phyloP scores from a whole-genome alignment of 768 basidiomycete genomes.

The Obba rivulosa region DNA sequence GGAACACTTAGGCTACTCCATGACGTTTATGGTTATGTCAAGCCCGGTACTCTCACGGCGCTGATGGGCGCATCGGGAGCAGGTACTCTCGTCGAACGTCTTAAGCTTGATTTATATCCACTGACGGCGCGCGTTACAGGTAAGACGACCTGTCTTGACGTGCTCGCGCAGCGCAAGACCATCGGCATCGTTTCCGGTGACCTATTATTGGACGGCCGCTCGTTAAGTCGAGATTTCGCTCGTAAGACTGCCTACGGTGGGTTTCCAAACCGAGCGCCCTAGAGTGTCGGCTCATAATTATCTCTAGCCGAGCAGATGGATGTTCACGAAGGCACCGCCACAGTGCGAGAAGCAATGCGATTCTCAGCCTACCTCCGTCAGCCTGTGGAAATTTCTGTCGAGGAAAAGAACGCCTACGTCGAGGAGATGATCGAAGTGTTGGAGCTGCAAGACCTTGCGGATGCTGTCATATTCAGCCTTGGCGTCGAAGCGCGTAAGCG shows the following conservation, averaged over 20 bases:
- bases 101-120: neutral
- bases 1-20: slow-evolving; percentile 62
- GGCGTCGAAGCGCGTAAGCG: slow-evolving; percentile 74
- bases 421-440: slow-evolving; percentile 81
- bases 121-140: slow-evolving; percentile 31
- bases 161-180: slow-evolving; percentile 66
- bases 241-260: slow-evolving; percentile 76
- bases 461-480: slow-evolving; percentile 72
- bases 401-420: slow-evolving; percentile 75
- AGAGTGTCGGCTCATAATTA: slow-evolving; percentile 19
- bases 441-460: slow-evolving; percentile 78
- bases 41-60: slow-evolving; percentile 84
- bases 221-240: slow-evolving; percentile 49
- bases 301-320: slow-evolving; percentile 74
- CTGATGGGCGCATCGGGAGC: slow-evolving; percentile 86
- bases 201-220: slow-evolving; percentile 59
- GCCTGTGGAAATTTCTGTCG: slow-evolving; percentile 55
- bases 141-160: slow-evolving; percentile 75
- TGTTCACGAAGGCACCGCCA: slow-evolving; percentile 75
- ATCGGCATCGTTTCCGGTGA: slow-evolving; percentile 64
- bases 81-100: slow-evolving; percentile 30
- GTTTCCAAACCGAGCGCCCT: slow-evolving; percentile 20
- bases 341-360: slow-evolving; percentile 80
- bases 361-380: slow-evolving; percentile 86
- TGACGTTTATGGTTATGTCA: slow-evolving; percentile 75